phyloP scores from a whole-genome alignment of 1,284 basidiomycete genomes.

The Cryptococcus sp. region DNA sequence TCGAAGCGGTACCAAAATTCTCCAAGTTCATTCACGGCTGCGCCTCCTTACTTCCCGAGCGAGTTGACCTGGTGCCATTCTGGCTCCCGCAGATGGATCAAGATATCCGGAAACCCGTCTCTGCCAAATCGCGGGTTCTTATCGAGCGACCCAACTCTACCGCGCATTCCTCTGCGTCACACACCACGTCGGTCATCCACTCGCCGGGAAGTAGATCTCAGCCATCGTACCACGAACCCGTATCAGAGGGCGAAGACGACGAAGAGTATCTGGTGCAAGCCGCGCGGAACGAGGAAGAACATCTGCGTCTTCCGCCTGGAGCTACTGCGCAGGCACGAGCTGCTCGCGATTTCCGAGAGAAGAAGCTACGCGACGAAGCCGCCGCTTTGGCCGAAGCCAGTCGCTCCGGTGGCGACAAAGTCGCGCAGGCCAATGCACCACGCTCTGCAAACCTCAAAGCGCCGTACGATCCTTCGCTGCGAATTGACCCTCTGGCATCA shows the following conservation, averaged over 20 bases:
- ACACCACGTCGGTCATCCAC: slow-evolving; percentile 54
- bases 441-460: slow-evolving; percentile 15
- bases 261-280: slow-evolving; percentile 68
- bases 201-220: slow-evolving; percentile 36
- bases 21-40: slow-evolving; percentile 92
- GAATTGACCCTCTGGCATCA: slow-evolving; percentile 81
- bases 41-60: slow-evolving; percentile 85
- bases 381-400: slow-evolving; percentile 20
- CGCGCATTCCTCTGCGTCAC: slow-evolving; percentile 46
- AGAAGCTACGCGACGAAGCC: slow-evolving; percentile 64
- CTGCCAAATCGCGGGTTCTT: slow-evolving; percentile 62
- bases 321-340: slow-evolving; percentile 77
- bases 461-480: slow-evolving; percentile 57
- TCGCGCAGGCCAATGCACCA: neutral
- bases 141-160: slow-evolving; percentile 70
- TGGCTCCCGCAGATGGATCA: slow-evolving; percentile 88
- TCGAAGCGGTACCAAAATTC: slow-evolving; percentile 90
- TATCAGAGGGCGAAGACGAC: slow-evolving; percentile 78
- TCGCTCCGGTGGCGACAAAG: neutral
- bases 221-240: slow-evolving; percentile 71
- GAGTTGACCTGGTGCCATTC: slow-evolving; percentile 97
- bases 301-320: slow-evolving; percentile 69
- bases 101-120: slow-evolving; percentile 86
- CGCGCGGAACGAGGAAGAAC: slow-evolving; percentile 74
- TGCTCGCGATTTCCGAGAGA: slow-evolving; percentile 79